Percentiles rank a stretch among this genome's conserved stretches.
Conservation (phyloP, 176 grass and related monocot species). For the Carex pumila region DNA sequence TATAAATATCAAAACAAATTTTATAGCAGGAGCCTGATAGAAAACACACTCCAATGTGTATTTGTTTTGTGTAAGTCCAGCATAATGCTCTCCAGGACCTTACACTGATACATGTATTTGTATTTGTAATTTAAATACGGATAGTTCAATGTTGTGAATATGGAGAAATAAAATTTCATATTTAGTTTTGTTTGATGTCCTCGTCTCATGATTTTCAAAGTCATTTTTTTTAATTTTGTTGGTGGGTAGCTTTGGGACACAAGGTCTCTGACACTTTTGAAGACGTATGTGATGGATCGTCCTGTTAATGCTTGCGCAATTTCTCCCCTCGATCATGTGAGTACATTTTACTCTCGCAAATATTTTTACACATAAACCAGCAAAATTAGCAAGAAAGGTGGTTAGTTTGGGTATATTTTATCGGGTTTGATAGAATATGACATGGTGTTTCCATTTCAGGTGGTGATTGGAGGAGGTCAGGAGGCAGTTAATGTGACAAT, state of each 20-base stretch:
- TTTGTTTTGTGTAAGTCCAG: neutral
- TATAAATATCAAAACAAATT: neutral
- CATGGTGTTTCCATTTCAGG: constrained; percentile 31
- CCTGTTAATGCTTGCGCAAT: constrained; percentile 90
- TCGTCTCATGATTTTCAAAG: neutral
- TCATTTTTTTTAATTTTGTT: neutral
- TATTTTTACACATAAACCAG: neutral
- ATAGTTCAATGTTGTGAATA: neutral
- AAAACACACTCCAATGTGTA: neutral
- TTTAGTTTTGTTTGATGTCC: neutral
- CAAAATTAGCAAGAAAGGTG: neutral
- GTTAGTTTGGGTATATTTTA: neutral
- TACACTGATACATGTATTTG: neutral
- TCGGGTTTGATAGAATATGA: neutral
- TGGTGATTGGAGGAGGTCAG: constrained; percentile 81
- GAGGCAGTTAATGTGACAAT: constrained; percentile 80
- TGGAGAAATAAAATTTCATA: neutral
- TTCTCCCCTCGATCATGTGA: constrained; percentile 84
- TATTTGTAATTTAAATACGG: neutral
- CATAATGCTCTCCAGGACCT: neutral
- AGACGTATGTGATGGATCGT: constrained; percentile 70
- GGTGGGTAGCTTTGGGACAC: constrained; percentile 69
- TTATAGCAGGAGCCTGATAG: neutral
- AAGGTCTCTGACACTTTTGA: constrained; percentile 65
- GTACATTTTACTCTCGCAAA: neutral